phyloP scores from a whole-genome alignment of 1,139 yeast genomes.

The Blastobotrys capitulatus region DNA sequence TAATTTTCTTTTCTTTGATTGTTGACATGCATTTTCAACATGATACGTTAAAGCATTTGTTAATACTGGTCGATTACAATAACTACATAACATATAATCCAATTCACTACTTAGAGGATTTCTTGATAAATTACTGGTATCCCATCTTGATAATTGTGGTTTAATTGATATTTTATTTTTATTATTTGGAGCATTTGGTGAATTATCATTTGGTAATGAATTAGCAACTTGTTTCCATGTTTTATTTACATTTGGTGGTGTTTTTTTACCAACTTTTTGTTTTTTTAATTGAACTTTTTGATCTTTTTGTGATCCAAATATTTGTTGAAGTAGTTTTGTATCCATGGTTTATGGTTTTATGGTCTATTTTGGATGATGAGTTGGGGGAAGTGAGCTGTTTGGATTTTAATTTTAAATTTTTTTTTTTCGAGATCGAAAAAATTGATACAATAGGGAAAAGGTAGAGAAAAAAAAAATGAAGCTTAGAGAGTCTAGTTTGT shows the following conservation, averaged over 20 bases:
- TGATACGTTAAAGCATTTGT: conserved; percentile 24
- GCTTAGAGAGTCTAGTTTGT: too few relatives aligned
- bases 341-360: not conserved
- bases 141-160: conserved; percentile 25
- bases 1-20: conserved; percentile 11
- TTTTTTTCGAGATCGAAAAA: not conserved
- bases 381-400: not conserved
- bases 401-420: not conserved
- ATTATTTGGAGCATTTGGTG: not conserved
- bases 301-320: conserved; percentile 7
- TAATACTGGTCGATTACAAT: conserved; percentile 31
- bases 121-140: conserved; percentile 24
- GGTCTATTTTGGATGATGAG: not conserved
- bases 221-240: conserved; percentile 10
- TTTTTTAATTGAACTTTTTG: conserved; percentile 8
- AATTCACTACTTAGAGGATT: conserved; percentile 28
- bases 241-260: not conserved
- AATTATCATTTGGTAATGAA: not conserved
- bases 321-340: conserved; percentile 3
- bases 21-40: conserved; percentile 15
- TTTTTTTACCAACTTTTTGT: not conserved
- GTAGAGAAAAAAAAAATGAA: not conserved
- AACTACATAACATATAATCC: conserved; percentile 29
- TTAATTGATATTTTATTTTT: not conserved
- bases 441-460: not conserved